phyloP scores from a whole-genome alignment of 495 filamentous ascomycete species.

The Daldinia concentrica region DNA sequence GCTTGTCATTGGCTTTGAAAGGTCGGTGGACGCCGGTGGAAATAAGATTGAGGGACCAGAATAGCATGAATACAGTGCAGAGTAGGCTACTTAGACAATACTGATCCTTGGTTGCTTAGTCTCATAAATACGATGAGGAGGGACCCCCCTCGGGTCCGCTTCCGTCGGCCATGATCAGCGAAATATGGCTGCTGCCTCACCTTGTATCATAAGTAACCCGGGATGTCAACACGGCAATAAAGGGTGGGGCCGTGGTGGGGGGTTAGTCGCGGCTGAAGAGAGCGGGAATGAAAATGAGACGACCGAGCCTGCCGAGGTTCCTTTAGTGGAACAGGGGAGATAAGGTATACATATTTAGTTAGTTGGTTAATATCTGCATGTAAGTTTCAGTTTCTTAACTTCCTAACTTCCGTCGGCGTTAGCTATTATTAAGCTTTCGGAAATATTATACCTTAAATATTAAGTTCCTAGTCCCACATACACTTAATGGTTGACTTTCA shows the following conservation, averaged over 20 bases:
- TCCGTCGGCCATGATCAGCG: constrained; percentile 15
- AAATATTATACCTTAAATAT: not conserved
- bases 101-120: constrained; percentile 14
- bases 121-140: constrained; percentile 7
- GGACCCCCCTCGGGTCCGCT: not conserved
- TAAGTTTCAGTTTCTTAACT: not conserved
- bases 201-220: constrained; percentile 21
- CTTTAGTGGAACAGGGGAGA: constrained; percentile 18
- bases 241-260: constrained; percentile 54
- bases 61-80: not conserved
- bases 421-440: constrained; percentile 3
- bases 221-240: constrained; percentile 53
- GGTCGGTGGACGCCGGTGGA: not conserved
- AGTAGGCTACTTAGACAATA: not conserved
- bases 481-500: not conserved
- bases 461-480: not conserved
- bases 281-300: constrained; percentile 41
- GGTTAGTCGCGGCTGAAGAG: constrained; percentile 43
- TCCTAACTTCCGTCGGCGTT: constrained; percentile 12
- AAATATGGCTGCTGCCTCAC: constrained; percentile 18
- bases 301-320: not conserved
- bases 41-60: not conserved
- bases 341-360: not conserved
- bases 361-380: too few relatives aligned
- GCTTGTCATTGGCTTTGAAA: not conserved